Evolutionary conservation across 148 eudicot genomes (phyloP), one percentile per base, ranked within the genome.

Genomic region (Tetragonia tetragonoides): DNA sequence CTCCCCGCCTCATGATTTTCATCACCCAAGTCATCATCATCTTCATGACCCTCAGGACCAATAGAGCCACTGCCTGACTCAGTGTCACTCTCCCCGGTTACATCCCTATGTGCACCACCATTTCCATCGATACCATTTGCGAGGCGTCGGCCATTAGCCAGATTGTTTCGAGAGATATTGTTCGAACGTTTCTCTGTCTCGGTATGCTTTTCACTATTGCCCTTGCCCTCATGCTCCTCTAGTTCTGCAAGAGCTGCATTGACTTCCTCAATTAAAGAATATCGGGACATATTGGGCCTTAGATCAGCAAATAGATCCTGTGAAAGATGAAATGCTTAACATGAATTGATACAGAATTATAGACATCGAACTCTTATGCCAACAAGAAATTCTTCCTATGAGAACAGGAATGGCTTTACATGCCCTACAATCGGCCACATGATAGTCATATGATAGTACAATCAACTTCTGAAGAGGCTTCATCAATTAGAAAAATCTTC

Each of bases 241-340:
- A 91, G 85, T 79, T 92, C 93, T 51, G 84, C 82, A 67, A 94
- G 88, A 78, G 92, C 97, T 49, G 88, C 76, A 83, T 89, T 83
- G 70, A 89, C 94, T 80, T 93, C 99, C 80, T 91, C 97, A 74
- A 91, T 81, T 53, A 94, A 90, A 66, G 87, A 79, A 83, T 93
- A 93, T 10, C 97, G 92, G 20, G 82, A 87, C 99, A 95, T 93
- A 70, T 89, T 93, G 78, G 99, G 99, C 9, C 99, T 91, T 73
- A 95, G 87, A 85, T 91, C 94, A 59, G 94, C 97, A 88, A 93
- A 95, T 68, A 95, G 65, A 84, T 93, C 99, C 97, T 93, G 89
- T 68, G 71, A 71, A 72, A 61, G 44, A 57, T 73, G 77, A 73
- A 68, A 75, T 71, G 39, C 34, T 20, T 60, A 70, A 11, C 78